Base-by-base conservation (phyloP, 2,329 filamentous ascomycete genomes). In the Tolypocladium endophyticum region DNA sequence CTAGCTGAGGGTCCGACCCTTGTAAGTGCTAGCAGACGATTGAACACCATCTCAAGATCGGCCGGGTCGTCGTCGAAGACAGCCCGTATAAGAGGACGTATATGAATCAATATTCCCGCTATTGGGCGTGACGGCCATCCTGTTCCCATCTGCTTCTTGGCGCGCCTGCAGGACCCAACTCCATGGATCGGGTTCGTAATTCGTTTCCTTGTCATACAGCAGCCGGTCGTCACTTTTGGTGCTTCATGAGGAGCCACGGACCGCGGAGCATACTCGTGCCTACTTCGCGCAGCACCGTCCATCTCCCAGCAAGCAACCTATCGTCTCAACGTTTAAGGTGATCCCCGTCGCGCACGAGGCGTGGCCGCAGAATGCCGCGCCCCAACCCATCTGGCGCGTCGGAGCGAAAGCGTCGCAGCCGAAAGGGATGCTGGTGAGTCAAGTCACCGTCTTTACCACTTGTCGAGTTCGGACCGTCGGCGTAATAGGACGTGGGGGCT, bases 401-500 rank as follows among this genome's bases (percentile, higher is more conserved):
- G 61, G 75, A 77, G 68, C 76, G 75, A 56, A 78, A 77, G 69
- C 69, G 73, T 64, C 68, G 76, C 63, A 77, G 76, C 69, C 72
- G 76, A 61, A 77, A 76, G 69, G 76, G 76, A 64, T 78, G 76
- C 66, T 78, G 76, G 76, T 77, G 61, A 70, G 74, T 69, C 41
- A 33, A 70, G 74, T 69, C 41, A 33, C 41, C 52, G 54, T 41
- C 28, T 47, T 30, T 54, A 12, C 30, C 36, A n/a, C 16, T 7
- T 2, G 11, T 23, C 30, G 30, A 35, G 14, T 12, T 14, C 36
- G 39, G n/a, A 28, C 20, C 28, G 25, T 25, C 4, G 54, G 16
- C 54, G 36, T 20, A 1, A 20, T 12, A 36, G 39, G 39, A 45
- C 36, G 55, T 25, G 55, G 28, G 23, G 30, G 23, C 30, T 45